Percentiles rank a stretch among this genome's conserved stretches.
Conservation (phyloP, 805 yeast species). For the Jamesozyma jinghongensis region DNA sequence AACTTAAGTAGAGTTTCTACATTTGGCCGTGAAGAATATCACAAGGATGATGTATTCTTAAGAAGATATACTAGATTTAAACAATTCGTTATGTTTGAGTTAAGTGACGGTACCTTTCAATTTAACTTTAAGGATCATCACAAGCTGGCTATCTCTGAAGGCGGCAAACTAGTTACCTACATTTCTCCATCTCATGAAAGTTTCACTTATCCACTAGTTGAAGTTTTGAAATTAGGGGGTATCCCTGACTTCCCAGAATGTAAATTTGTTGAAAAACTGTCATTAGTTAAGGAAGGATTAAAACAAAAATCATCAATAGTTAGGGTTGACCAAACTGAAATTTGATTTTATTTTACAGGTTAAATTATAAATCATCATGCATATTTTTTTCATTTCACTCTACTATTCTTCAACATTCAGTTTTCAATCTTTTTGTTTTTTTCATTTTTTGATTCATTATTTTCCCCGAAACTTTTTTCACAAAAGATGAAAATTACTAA, state of each 20-base stretch:
- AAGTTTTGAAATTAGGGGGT: conserved; percentile 39
- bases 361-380: neutral
- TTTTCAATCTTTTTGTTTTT: neutral
- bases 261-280: conserved; percentile 38
- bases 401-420: neutral
- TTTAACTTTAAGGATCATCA: conserved; percentile 94
- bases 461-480: no score
- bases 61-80: conserved; percentile 75
- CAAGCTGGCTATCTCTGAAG: conserved; percentile 69
- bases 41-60: conserved; percentile 62
- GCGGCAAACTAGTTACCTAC: conserved; percentile 70
- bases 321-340: conserved; percentile 16
- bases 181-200: conserved; percentile 70
- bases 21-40: conserved; percentile 41
- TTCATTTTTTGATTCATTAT: neutral
- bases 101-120: conserved; percentile 87
- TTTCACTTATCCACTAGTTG: conserved; percentile 51
- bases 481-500: no score
- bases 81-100: conserved; percentile 80
- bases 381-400: neutral
- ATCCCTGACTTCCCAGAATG: conserved; percentile 41
- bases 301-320: conserved; percentile 29
- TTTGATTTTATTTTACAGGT: neutral
- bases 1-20: conserved; percentile 71
- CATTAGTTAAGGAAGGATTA: conserved; percentile 59